Conservation (phyloP, 257 asterid species). For the Rehmannia glutinosa region DNA sequence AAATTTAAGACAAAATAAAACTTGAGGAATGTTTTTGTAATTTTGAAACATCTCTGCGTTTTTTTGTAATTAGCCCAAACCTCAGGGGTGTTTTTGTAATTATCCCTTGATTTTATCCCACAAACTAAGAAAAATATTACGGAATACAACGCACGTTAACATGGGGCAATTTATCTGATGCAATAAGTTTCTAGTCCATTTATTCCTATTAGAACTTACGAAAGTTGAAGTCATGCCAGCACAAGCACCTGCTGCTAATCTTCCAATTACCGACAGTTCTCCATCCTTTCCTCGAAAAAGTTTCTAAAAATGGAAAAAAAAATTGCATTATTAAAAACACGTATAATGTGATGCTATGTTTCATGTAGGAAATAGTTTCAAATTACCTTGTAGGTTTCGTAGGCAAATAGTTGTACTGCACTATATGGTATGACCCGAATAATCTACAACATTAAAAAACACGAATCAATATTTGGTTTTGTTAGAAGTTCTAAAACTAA, state of each 20-base stretch:
- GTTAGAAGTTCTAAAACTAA: background rate
- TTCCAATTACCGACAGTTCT: conserved; percentile 68
- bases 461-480: background rate
- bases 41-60: no score
- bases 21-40: no score
- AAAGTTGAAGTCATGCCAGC: conserved; percentile 99
- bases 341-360: background rate
- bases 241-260: conserved; percentile 96
- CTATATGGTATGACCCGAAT: conserved; percentile 85
- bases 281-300: conserved; percentile 61
- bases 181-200: background rate
- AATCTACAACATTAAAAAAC: conserved; percentile 43
- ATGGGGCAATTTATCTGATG: background rate
- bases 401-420: conserved; percentile 84
- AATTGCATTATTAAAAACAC: background rate
- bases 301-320: conserved; percentile 39
- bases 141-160: background rate
- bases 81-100: no score
- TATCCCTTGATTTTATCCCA: no score
- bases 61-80: no score
- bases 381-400: conserved; percentile 82
- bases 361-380: conserved; percentile 13
- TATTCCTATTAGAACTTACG: conserved; percentile 47
- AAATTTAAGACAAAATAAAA: no score
- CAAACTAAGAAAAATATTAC: no score